phyloP scores from a whole-genome alignment of 169 alveolate genomes.

The Plasmodium coatneyi region DNA sequence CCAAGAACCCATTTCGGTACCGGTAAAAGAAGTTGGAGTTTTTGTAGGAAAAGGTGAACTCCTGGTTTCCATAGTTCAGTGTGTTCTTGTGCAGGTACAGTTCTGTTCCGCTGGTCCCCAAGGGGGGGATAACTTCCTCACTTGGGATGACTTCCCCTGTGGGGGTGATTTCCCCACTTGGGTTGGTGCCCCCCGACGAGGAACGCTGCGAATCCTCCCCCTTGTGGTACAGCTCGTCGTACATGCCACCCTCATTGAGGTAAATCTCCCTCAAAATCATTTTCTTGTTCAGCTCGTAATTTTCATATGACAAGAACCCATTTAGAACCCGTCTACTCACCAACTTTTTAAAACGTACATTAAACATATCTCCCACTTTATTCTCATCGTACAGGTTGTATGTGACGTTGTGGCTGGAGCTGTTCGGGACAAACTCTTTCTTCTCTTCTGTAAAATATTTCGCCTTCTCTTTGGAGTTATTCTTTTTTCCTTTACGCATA shows the following conservation, averaged over 20 bases:
- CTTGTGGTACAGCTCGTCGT: constrained; percentile 22
- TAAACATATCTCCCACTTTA: constrained; percentile 20
- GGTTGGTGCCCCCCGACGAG: neutral
- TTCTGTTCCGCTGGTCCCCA: neutral
- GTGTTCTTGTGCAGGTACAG: constrained; percentile 47
- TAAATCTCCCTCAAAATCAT: constrained; percentile 32
- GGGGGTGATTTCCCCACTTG: neutral
- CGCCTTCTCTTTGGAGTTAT: neutral
- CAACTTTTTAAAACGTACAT: constrained; percentile 1
- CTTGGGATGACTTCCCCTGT: neutral
- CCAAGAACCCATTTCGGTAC: constrained; percentile 35
- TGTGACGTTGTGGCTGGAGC: neutral
- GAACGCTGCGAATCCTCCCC: neutral
- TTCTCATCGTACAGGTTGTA: constrained; percentile 32
- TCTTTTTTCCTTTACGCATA: constrained; percentile 10
- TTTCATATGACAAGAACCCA: constrained; percentile 6
- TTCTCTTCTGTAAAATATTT: neutral
- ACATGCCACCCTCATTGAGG: constrained; percentile 37
- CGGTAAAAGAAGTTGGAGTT: constrained; percentile 42
- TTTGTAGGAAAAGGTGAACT: constrained; percentile 32
- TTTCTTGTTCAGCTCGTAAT: constrained; percentile 41
- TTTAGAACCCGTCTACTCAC: neutral
- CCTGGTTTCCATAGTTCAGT: constrained; percentile 21
- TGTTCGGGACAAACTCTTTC: neutral
- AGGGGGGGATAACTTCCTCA: neutral